Conservation (phyloP, 768 basidiomycete genomes). For the Mycena floridula region DNA sequence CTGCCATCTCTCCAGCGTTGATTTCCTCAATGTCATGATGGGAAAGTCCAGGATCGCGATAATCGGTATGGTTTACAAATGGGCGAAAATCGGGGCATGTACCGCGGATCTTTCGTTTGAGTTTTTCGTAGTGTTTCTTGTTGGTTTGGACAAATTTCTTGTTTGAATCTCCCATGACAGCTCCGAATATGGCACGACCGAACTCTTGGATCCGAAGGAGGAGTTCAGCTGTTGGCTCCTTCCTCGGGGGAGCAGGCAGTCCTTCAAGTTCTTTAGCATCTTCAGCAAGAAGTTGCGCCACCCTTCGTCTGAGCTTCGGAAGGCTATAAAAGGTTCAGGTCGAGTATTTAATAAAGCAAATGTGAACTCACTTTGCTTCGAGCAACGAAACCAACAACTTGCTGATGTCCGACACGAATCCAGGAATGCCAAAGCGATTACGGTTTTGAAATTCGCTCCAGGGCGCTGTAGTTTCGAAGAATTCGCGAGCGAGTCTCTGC, state of each 20-base stretch:
- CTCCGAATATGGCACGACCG: conserved; percentile 25
- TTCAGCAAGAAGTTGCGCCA: conserved; percentile 30
- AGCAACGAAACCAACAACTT: conserved; percentile 27
- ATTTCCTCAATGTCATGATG: neutral
- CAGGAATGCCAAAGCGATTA: conserved; percentile 47
- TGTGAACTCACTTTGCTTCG: conserved; percentile 9
- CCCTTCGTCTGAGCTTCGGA: conserved; percentile 34
- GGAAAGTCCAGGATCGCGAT: conserved; percentile 1
- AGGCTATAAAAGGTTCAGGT: conserved; percentile 48
- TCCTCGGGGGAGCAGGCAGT: conserved; percentile 33
- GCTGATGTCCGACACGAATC: conserved; percentile 48
- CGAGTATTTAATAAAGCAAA: conserved; percentile 9
- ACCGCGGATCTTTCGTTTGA: conserved; percentile 22
- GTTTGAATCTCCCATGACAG: conserved; percentile 18
- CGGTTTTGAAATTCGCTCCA: conserved; percentile 46
- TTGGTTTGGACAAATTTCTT: conserved; percentile 24
- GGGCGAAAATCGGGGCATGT: conserved; percentile 31
- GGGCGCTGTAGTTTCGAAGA: conserved; percentile 42
- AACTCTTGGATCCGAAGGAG: conserved; percentile 38
- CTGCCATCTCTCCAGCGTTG: too few species aligned
- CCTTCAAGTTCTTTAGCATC: conserved; percentile 25
- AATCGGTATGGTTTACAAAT: conserved; percentile 2
- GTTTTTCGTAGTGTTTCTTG: conserved; percentile 17
- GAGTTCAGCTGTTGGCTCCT: conserved; percentile 40
- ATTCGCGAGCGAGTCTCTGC: conserved; percentile 30